phyloP scores from a whole-genome alignment of 2,329 filamentous ascomycete species.

The Epichloe amarillans region DNA sequence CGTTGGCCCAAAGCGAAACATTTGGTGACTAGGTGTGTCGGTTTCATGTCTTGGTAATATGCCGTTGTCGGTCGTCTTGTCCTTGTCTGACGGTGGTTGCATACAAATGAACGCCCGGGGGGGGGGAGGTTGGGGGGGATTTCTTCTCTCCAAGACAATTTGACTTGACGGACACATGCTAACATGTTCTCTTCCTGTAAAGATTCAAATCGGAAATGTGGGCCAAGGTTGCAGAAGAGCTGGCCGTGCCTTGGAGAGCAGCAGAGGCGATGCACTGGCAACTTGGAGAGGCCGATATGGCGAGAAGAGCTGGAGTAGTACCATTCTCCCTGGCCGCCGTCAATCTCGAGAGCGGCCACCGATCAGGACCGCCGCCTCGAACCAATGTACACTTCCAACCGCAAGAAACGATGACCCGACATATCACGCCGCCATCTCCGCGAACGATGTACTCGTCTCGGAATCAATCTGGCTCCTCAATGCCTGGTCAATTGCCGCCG shows the following conservation, averaged over 20 bases:
- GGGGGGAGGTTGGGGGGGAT: no score
- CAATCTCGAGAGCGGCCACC: conserved; percentile 31
- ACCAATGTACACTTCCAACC: conserved; percentile 31
- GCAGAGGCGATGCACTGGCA: conserved; percentile 99
- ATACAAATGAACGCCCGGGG: no score
- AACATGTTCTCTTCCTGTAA: neutral
- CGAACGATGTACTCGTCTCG: conserved; percentile 26
- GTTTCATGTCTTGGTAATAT: no score
- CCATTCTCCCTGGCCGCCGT: conserved; percentile 64
- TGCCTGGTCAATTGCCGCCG: conserved; percentile 22
- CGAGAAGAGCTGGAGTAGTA: conserved; percentile 73
- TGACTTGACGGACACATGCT: neutral
- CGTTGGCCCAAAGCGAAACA: neutral
- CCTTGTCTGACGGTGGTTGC: no score
- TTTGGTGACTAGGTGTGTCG: neutral
- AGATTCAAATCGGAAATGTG: conserved; percentile 99
- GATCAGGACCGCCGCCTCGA: conserved; percentile 25
- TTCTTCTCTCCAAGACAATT: neutral
- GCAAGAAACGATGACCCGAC: conserved; percentile 31
- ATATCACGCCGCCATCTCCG: conserved; percentile 28
- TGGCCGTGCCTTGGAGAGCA: conserved; percentile 88
- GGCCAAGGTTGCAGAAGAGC: conserved; percentile 88
- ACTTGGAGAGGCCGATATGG: conserved; percentile 87
- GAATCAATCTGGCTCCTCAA: conserved; percentile 18
- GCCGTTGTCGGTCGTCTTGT: no score